phyloP scores from a whole-genome alignment of 2,329 filamentous ascomycete species.

The Aspergillus pseudoterreus region DNA sequence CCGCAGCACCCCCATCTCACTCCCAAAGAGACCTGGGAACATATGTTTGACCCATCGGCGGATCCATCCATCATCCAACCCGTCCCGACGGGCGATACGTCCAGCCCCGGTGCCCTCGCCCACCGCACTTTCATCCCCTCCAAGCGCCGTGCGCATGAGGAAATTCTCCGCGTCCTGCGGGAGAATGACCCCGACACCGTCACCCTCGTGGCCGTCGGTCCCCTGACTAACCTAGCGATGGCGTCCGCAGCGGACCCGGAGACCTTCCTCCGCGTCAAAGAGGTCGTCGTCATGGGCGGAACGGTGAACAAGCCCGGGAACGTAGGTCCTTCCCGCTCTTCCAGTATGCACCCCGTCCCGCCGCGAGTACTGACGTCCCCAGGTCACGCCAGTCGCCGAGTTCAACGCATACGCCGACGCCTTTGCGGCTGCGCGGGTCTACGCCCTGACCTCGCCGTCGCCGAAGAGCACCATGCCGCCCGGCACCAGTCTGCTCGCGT shows the following conservation, averaged over 20 bases:
- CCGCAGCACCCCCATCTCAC: slow-evolving; percentile 68
- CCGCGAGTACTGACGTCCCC: not conserved
- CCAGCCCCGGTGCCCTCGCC: slow-evolving; percentile 5
- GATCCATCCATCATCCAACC: slow-evolving; percentile 47
- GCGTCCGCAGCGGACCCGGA: slow-evolving; percentile 86
- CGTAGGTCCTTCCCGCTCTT: slow-evolving; percentile 46
- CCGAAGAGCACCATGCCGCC: slow-evolving; percentile 81
- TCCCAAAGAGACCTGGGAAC: slow-evolving; percentile 70
- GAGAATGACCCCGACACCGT: slow-evolving; percentile 81
- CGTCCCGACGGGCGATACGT: slow-evolving; percentile 28
- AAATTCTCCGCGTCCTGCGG: slow-evolving; percentile 81
- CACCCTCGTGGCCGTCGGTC: slow-evolving; percentile 85
- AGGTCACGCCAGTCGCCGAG: slow-evolving; percentile 73
- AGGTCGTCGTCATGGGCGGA: slow-evolving; percentile 94
- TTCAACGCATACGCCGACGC: slow-evolving; percentile 95
- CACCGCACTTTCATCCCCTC: slow-evolving; percentile 70
- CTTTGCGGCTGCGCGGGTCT: slow-evolving; percentile 71
- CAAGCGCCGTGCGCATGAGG: slow-evolving; percentile 68
- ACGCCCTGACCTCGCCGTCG: slow-evolving; percentile 68
- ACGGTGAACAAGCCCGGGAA: slow-evolving; percentile 78
- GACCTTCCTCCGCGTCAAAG: slow-evolving; percentile 82
- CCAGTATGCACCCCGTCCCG: not conserved
- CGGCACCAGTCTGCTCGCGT: slow-evolving; percentile 50
- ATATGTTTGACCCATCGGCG: slow-evolving; percentile 56
- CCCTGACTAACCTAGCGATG: slow-evolving; percentile 87